These are phyloP conservation scores for Colletotrichum spinosum DNA, from an alignment of 2,329 filamentous ascomycete species.

Conservation along the genomic window DNA sequence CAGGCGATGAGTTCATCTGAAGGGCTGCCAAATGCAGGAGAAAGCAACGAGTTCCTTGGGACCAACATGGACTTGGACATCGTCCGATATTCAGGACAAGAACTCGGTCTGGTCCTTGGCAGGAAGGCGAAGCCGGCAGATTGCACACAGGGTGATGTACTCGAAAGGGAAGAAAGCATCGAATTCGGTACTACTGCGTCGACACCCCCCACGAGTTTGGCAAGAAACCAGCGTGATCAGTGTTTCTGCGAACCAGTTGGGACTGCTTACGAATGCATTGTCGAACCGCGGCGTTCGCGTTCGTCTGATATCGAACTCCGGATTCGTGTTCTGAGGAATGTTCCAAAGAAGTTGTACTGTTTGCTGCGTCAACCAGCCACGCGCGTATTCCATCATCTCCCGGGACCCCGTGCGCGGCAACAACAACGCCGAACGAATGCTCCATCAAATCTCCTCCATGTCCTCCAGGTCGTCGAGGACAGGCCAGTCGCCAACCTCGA, in stretches of 20 bases:
- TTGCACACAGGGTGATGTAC: constrained; percentile 27
- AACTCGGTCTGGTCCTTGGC: constrained; percentile 20
- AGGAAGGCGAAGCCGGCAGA: constrained; percentile 9
- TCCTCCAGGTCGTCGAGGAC: constrained; percentile 79
- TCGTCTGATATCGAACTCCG: constrained; percentile 27
- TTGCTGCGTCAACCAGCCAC: constrained; percentile 9
- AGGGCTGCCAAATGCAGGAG: constrained; percentile 30
- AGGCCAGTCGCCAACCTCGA: constrained; percentile 81
- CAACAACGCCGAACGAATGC: constrained; percentile 6
- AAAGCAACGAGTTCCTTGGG: constrained; percentile 32
- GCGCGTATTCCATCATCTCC: constrained; percentile 5
- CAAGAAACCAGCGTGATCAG: background rate
- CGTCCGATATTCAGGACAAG: constrained; percentile 32
- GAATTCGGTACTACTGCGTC: constrained; percentile 32
- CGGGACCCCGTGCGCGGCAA: constrained; percentile 22
- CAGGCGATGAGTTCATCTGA: constrained; percentile 22
- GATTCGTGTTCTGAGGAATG: constrained; percentile 23
- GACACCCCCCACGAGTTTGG: constrained; percentile 17
- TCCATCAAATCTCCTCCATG: constrained; percentile 75
- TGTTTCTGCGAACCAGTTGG: constrained; percentile 12
- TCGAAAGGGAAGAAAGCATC: constrained; percentile 33
- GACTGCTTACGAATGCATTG: constrained; percentile 3
- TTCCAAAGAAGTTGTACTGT: constrained; percentile 23
- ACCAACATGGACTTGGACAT: constrained; percentile 16
- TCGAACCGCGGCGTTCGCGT: constrained; percentile 26